These are phyloP conservation scores for Fraxinus angustifolia DNA, from an alignment of 305 asterid species.

Conservation along the genomic window DNA sequence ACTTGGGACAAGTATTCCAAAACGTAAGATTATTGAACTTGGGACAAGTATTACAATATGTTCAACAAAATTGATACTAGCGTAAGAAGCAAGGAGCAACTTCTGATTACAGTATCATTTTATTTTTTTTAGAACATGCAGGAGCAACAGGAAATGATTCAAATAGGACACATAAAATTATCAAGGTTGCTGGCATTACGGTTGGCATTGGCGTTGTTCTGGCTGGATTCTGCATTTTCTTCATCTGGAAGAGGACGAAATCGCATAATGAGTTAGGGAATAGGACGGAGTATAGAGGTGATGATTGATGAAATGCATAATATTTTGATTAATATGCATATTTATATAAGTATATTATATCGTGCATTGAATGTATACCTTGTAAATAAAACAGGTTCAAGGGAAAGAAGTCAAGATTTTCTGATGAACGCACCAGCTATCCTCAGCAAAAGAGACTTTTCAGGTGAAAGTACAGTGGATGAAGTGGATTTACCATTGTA, in stretches of 20 bases:
- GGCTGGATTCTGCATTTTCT: slow-evolving; percentile 26
- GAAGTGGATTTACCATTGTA: slow-evolving; percentile 72
- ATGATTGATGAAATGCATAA: neutral
- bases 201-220: slow-evolving; percentile 37
- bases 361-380: neutral
- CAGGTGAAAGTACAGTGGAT: slow-evolving; percentile 46
- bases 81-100: neutral
- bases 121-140: slow-evolving; percentile 28
- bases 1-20: neutral
- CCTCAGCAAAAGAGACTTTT: slow-evolving; percentile 48
- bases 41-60: neutral
- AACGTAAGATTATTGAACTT: neutral
- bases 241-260: slow-evolving; percentile 42
- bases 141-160: slow-evolving; percentile 34
- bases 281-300: slow-evolving; percentile 42
- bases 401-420: slow-evolving; percentile 62
- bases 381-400: slow-evolving; percentile 35
- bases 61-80: neutral
- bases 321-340: neutral
- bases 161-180: slow-evolving; percentile 26
- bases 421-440: slow-evolving; percentile 41
- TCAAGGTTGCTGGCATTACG: slow-evolving; percentile 32
- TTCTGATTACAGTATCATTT: neutral
- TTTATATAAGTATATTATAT: neutral
- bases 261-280: slow-evolving; percentile 13